A percentile compares a stretch with the other conserved stretches of the same genome.
Conservation (phyloP, 768 basidiomycete species). For the Leccinum uliginosum region DNA sequence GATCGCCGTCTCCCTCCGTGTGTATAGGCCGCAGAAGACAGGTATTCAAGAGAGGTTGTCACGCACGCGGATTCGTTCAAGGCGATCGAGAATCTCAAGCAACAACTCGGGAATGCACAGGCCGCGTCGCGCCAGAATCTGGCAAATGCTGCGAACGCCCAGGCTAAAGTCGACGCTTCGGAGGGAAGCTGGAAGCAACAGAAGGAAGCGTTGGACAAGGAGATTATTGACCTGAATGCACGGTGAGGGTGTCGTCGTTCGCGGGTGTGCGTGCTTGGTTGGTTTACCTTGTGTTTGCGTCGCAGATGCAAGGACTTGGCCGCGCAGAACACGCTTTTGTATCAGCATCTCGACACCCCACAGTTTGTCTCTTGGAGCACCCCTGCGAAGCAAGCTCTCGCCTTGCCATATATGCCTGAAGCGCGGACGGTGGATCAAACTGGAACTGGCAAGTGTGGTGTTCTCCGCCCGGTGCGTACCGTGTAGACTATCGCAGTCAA, state of each 20-base stretch:
- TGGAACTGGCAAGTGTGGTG: slow-evolving; percentile 15
- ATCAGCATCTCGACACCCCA: slow-evolving; percentile 74
- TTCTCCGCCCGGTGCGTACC: slow-evolving; percentile 11
- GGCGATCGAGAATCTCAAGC: slow-evolving; percentile 56
- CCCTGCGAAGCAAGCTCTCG: slow-evolving; percentile 49
- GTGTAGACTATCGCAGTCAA: slow-evolving; percentile 14
- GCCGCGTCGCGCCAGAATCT: slow-evolving; percentile 52
- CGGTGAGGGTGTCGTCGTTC: slow-evolving; percentile 42
- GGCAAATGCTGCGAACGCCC: slow-evolving; percentile 66
- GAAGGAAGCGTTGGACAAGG: slow-evolving; percentile 71
- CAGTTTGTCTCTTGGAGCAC: slow-evolving; percentile 47
- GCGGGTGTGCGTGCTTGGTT: neutral
- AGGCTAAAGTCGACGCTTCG: slow-evolving; percentile 64
- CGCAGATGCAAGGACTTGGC: slow-evolving; percentile 67
- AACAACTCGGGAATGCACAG: slow-evolving; percentile 53
- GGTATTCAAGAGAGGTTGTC: slow-evolving; percentile 75
- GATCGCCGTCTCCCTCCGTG: neutral
- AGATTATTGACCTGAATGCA: slow-evolving; percentile 64
- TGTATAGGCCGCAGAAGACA: slow-evolving; percentile 66
- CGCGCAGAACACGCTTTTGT: slow-evolving; percentile 71
- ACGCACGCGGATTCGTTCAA: slow-evolving; percentile 86
- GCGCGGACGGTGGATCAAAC: slow-evolving; percentile 34
- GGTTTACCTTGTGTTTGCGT: neutral
- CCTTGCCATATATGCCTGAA: slow-evolving; percentile 39
- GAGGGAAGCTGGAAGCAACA: slow-evolving; percentile 81